These are phyloP conservation scores for Pyrus communis DNA, from an alignment of 306 rosid genomes.

Conservation along the genomic window DNA sequence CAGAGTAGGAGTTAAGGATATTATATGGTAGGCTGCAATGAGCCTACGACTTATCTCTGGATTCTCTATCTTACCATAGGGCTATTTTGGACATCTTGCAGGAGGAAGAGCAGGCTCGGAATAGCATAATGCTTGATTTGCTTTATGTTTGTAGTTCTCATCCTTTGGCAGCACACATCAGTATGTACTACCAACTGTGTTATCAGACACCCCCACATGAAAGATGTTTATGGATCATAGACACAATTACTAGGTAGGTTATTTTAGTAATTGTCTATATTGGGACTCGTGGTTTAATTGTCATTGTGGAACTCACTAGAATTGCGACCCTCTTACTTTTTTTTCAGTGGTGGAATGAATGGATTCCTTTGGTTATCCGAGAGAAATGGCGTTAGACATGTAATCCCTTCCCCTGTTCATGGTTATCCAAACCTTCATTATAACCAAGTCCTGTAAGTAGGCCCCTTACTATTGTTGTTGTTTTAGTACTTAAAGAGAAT, in stretches of 20 bases:
- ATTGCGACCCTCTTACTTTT: background rate
- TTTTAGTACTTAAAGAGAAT: constrained; percentile 16
- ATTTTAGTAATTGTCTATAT: constrained; percentile 4
- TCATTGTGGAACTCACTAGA: background rate
- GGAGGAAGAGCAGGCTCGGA: constrained; percentile 73
- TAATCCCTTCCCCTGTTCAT: constrained; percentile 61
- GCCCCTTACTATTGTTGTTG: background rate
- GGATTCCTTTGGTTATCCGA: constrained; percentile 69
- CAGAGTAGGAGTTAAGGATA: background rate
- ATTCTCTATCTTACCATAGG: background rate
- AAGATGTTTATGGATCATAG: constrained; percentile 32
- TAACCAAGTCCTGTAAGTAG: constrained; percentile 79
- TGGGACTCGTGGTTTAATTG: background rate
- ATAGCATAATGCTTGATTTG: constrained; percentile 71
- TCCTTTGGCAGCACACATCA: constrained; percentile 53
- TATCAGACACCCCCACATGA: constrained; percentile 28
- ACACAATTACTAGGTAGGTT: constrained; percentile 65
- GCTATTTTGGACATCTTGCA: constrained; percentile 21
- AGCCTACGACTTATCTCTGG: background rate
- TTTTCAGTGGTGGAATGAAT: constrained; percentile 84
- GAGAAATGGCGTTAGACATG: constrained; percentile 47
- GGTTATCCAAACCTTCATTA: constrained; percentile 54
- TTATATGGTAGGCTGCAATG: background rate
- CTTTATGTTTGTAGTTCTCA: constrained; percentile 62
- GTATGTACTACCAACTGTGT: constrained; percentile 31